Percentiles rank a stretch among this genome's conserved stretches.
phyloP scores from a whole-genome alignment of 331 rosid genomes.

The Prunus yedoensis region DNA sequence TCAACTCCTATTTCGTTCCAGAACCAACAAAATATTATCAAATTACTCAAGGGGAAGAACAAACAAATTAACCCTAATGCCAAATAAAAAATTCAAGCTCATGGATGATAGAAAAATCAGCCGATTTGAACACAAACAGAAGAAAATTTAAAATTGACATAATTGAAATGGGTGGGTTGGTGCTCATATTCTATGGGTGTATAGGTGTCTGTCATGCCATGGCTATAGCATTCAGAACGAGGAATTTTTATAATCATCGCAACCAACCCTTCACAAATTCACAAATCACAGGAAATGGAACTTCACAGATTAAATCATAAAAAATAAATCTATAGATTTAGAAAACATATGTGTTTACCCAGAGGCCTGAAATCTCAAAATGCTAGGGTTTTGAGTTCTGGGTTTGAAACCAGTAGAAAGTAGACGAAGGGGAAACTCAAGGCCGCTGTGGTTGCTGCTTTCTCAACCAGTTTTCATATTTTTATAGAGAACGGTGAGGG shows the following conservation, averaged over 20 bases:
- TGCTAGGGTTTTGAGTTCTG: too few species aligned
- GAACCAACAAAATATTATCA: too few species aligned
- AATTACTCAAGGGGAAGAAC: too few species aligned
- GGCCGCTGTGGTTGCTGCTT: not conserved
- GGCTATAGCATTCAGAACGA: slow-evolving; percentile 87
- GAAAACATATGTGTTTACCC: not conserved
- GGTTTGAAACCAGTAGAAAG: not conserved
- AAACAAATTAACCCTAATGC: too few species aligned
- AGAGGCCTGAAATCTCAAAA: too few species aligned
- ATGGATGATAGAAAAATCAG: too few species aligned
- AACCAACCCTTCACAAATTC: slow-evolving; percentile 27
- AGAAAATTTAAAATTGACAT: too few species aligned
- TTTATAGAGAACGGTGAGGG: slow-evolving; percentile 3
- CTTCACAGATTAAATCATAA: not conserved
- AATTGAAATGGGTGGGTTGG: slow-evolving; percentile 2
- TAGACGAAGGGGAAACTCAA: not conserved
- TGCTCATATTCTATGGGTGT: slow-evolving; percentile 99
- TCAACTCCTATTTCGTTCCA: slow-evolving; percentile 27
- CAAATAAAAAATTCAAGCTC: too few species aligned
- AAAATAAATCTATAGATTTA: too few species aligned
- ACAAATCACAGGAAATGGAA: not conserved
- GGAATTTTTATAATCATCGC: slow-evolving; percentile 95
- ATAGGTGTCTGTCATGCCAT: slow-evolving; percentile 92
- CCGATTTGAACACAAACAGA: not conserved
- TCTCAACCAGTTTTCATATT: not conserved